Base-by-base conservation (phyloP, 768 basidiomycete species). In the Phlegmacium glaucopus region DNA sequence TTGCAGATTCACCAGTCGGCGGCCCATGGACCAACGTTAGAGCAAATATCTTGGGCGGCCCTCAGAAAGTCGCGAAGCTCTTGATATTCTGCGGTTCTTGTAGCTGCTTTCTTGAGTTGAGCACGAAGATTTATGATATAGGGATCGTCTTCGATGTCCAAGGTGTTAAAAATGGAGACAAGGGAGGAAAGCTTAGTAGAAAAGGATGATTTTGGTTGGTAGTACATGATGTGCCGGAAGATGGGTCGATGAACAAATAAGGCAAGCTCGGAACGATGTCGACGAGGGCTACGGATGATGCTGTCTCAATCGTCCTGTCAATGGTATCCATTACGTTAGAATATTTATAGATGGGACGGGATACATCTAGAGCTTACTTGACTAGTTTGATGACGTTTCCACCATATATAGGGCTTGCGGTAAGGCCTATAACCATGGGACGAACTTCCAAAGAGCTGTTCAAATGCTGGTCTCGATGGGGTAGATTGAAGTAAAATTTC, bases 381-480 rank as follows among this genome's bases (percentile, higher is more conserved):
- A 90, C 86, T 0, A 84, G 78, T 47, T 59, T 68, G 32, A 69
- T 74, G 3, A 80, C 79, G 61, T 88, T 74, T 9, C 85, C 84
- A n/a, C 87, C 86, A 57, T 81, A 90, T 29, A 90, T 83, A 2
- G 90, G 90, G 54, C 89, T 90, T 4, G 90, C 90, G 1, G 90
- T 94, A 35, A 94, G 66, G 3, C 90, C 90, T 36, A 94, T 65
- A 4, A 93, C 71, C 59, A 75, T 74, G 0, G 87, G 86, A 10
- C 84, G 74, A 18, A 68, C 62, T 2, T 51, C 39, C 2, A 45
- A 54, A 9, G 37, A 42, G 1, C 44, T 54, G 36, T 50, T 62
- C 22, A 22, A 22, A 59, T 9, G 27, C 9, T 53, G 61, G 9
- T 51, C 52, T 35, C 75, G 72, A 8, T 61, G 54, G 2, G 77